These are phyloP conservation scores for Botrytis hyacinthi DNA, from an alignment of 2,329 filamentous ascomycete species.

Conservation along the genomic window DNA sequence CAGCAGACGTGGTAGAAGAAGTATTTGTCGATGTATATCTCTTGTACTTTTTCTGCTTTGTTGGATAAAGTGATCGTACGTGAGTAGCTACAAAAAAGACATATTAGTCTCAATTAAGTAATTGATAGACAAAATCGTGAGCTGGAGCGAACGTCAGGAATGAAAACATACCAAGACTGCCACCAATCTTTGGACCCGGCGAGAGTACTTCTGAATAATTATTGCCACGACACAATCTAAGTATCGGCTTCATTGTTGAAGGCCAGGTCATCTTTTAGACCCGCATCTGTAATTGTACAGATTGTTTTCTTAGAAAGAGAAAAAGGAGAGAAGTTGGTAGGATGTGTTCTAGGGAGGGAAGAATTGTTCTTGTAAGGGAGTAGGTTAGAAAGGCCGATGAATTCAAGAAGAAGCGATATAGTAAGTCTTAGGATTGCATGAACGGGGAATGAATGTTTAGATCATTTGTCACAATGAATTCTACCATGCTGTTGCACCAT, in stretches of 20 bases:
- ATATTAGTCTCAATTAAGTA: slow-evolving; percentile 10
- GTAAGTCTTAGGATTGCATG: background rate
- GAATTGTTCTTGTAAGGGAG: background rate
- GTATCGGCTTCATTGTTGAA: slow-evolving; percentile 22
- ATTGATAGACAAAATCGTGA: background rate
- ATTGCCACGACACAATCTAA: slow-evolving; percentile 18
- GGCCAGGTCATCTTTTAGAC: slow-evolving; percentile 19
- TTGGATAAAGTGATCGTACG: slow-evolving; percentile 2
- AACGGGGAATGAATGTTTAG: background rate
- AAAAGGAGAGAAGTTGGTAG: background rate
- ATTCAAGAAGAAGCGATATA: background rate
- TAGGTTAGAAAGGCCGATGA: background rate
- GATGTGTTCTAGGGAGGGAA: background rate
- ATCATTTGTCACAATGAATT: slow-evolving; percentile 1
- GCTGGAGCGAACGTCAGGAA: background rate
- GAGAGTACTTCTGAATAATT: slow-evolving; percentile 2
- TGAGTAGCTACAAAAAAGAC: slow-evolving; percentile 1
- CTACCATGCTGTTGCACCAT: background rate
- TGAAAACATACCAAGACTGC: slow-evolving; percentile 13
- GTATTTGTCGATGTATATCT: slow-evolving; percentile 11
- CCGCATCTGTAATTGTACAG: slow-evolving; percentile 16
- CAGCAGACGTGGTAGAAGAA: background rate
- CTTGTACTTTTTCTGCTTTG: slow-evolving; percentile 1
- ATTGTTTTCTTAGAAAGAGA: background rate
- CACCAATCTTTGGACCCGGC: background rate